These are phyloP conservation scores for Senna siamea DNA, from an alignment of 306 rosid genomes.

Conservation along the genomic window DNA sequence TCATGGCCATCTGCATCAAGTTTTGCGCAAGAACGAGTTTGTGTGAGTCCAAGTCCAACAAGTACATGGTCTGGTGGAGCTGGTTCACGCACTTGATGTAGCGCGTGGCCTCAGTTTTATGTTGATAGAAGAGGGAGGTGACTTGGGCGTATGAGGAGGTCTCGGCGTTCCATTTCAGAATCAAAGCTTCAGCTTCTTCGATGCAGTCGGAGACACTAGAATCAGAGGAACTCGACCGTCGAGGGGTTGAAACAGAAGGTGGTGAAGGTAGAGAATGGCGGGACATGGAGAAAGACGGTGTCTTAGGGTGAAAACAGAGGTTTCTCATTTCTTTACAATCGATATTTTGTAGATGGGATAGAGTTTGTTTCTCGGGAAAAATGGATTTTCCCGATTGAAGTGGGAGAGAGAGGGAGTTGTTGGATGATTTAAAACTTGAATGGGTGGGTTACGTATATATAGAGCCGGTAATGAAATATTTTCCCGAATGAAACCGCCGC, in stretches of 20 bases:
- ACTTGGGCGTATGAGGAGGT: constrained; percentile 57
- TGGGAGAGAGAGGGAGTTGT: neutral
- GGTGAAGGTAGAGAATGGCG: constrained; percentile 38
- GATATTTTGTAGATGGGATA: too few species aligned
- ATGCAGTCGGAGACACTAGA: constrained; percentile 28
- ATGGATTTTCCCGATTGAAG: neutral
- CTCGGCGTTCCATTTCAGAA: constrained; percentile 74
- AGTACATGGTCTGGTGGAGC: constrained; percentile 72
- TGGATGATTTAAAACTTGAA: neutral
- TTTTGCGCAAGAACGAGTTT: constrained; percentile 54
- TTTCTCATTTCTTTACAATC: constrained; percentile 44
- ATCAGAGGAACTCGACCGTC: constrained; percentile 30
- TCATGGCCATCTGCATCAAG: constrained; percentile 78
- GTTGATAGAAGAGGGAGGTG: constrained; percentile 71
- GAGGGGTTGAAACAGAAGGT: constrained; percentile 30
- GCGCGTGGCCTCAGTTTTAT: constrained; percentile 54
- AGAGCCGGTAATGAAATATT: too few species aligned
- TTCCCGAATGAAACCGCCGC: too few species aligned
- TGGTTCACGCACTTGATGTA: constrained; percentile 55
- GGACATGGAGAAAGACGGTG: constrained; percentile 40
- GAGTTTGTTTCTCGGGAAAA: neutral
- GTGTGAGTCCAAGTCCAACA: constrained; percentile 44
- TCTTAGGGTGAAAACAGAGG: constrained; percentile 45
- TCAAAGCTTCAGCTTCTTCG: constrained; percentile 49
- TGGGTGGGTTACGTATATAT: neutral